phyloP scores from a whole-genome alignment of 1,284 basidiomycete species.

The Sporisorium iseilematis-ciliati region DNA sequence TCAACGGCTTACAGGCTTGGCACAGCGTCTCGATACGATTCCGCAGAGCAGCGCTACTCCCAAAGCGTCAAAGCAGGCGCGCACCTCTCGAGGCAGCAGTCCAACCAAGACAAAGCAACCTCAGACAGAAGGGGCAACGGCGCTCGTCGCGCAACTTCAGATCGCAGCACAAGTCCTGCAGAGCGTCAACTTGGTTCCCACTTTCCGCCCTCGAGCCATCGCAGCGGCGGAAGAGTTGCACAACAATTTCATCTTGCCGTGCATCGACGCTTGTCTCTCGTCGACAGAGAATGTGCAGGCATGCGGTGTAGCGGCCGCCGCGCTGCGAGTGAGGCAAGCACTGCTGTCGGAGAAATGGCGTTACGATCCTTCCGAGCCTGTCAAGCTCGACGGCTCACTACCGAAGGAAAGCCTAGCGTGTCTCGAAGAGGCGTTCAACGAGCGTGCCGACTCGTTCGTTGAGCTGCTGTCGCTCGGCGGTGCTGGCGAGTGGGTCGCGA shows the following conservation, averaged over 20 bases:
- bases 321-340: conserved; percentile 34
- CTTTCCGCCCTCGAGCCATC: conserved; percentile 31
- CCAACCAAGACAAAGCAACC: conserved; percentile 3
- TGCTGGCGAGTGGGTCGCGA: background rate
- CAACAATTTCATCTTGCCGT: conserved; percentile 29
- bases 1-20: conserved; percentile 11
- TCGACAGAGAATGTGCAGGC: background rate
- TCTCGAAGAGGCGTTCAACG: conserved; percentile 38
- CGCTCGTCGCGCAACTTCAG: conserved; percentile 22
- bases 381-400: conserved; percentile 46
- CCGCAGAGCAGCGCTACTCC: background rate
- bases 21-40: conserved; percentile 6
- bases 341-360: conserved; percentile 47
- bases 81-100: conserved; percentile 7
- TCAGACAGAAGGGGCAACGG: background rate
- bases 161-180: conserved; percentile 35
- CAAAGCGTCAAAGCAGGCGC: conserved; percentile 30
- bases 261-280: conserved; percentile 25
- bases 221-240: conserved; percentile 43
- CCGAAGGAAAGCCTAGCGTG: conserved; percentile 30
- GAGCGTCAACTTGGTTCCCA: conserved; percentile 32
- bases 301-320: conserved; percentile 32
- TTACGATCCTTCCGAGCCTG: conserved; percentile 36
- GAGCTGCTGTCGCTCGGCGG: conserved; percentile 15
- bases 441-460: conserved; percentile 30